Evolutionary conservation across 306 rosid genomes (phyloP).

Genomic region (Pachyrhizus erosus): DNA sequence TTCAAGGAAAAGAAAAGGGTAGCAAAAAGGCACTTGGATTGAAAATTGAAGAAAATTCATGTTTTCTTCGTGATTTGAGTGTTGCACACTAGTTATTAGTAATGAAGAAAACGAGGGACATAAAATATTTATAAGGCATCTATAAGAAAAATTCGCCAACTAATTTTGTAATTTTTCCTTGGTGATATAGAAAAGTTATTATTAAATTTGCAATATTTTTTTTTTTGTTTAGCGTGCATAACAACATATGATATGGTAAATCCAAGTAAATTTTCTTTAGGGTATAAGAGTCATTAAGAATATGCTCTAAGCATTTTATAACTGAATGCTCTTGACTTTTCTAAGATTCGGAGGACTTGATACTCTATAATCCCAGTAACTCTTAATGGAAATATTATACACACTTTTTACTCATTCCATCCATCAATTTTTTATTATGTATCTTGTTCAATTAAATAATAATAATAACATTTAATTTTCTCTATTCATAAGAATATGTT

Average conservation of each 20-base stretch:
- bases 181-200: constrained; percentile 48
- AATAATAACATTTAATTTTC: background rate
- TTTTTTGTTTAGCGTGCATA: constrained; percentile 17
- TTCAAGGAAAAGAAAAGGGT: background rate
- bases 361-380: background rate
- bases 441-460: background rate
- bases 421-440: background rate
- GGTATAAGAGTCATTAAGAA: background rate
- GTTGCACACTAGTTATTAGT: constrained; percentile 47
- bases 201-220: constrained; percentile 14
- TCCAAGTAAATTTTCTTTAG: constrained; percentile 27
- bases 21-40: constrained; percentile 31
- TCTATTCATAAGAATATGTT: background rate
- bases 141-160: constrained; percentile 48
- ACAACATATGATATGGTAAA: background rate
- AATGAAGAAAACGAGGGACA: constrained; percentile 51
- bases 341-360: background rate
- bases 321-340: background rate
- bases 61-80: constrained; percentile 37
- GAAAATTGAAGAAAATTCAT: constrained; percentile 53
- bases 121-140: constrained; percentile 46
- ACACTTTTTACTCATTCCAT: constrained; percentile 30
- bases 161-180: constrained; percentile 51
- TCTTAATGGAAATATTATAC: background rate
- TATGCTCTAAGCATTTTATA: background rate